Evolutionary conservation across 208 protist genomes (phyloP), one percentile per base, ranked within the genome.

Genomic region (Endotrypanum monterogeii): DNA sequence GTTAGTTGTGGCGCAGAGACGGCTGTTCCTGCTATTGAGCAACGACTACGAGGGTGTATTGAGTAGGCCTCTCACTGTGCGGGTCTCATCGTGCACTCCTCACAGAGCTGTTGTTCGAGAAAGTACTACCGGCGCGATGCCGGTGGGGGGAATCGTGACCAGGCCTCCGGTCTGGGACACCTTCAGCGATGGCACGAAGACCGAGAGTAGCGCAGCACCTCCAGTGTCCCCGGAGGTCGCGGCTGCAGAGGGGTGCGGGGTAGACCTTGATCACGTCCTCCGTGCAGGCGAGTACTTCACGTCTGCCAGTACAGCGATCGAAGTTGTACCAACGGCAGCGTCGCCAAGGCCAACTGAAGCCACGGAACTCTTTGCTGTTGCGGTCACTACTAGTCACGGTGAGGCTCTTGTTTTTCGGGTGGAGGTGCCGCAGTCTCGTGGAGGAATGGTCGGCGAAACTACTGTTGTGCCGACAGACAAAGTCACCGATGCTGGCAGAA

Each of bases 281-380:
- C 30, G 56, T 46, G 65, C 65, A 46, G 76, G 58, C n/a, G 76
- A 80, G 63, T 76, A 80, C 70, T 72, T 80, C 63, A 80, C 76
- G 16, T 54, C 76, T 6, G 61, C 76, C 3, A 80, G 76, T 39
- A 44, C 63, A 11, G 76, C 76, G 11, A 56, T 75, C 14, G 12
- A 14, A 16, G 71, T 76, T 50, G 41, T 37, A 8, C 7, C 62
- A 7, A 6, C n/a, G 37, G 51, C 73, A 35, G 3, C 62, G 25
- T 28, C 72, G 16, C 8, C 60, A 11, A 28, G 25, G 50, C 28
- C 30, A 2, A 28, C 30, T n/a, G 46, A 5, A 2, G 54, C 20
- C 23, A 14, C 48, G 12, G 30, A 58, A 37, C 50, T 25, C 7
- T 80, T 70, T 67, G 70, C 60, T 4, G 76, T 80, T 5, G 76